Conservation (phyloP, 345 rosid genomes). For the Gossypium bickii region DNA sequence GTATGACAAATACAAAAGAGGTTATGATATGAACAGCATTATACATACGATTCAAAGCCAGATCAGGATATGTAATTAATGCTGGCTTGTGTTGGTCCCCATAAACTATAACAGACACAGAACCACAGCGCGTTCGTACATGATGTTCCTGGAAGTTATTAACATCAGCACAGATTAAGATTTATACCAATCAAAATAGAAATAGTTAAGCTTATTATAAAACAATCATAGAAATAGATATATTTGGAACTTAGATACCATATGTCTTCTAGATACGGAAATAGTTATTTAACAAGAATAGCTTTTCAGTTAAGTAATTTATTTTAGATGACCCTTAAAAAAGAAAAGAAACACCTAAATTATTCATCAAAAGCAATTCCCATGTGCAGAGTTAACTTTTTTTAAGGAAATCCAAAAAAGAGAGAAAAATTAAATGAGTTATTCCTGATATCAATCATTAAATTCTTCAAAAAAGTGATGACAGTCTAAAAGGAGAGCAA, state of each 20-base stretch:
- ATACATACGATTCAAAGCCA: constrained; percentile 76
- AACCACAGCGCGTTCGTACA: constrained; percentile 65
- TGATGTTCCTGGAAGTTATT: constrained; percentile 62
- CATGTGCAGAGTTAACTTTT: constrained; percentile 45
- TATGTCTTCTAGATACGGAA: constrained; percentile 19
- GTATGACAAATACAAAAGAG: constrained; percentile 8
- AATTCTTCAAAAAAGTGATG: constrained; percentile 25
- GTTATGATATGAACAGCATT: constrained; percentile 14
- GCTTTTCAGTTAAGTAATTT: constrained; percentile 19
- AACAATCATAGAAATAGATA: neutral
- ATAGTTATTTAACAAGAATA: constrained; percentile 13
- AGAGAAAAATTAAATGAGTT: constrained; percentile 18
- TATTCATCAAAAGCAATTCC: constrained; percentile 33
- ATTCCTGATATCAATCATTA: constrained; percentile 46
- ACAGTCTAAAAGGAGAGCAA: constrained; percentile 35
- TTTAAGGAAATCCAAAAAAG: constrained; percentile 13
- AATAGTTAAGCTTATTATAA: neutral
- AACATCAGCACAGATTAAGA: neutral
- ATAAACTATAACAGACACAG: constrained; percentile 76
- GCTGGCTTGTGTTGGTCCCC: constrained; percentile 88
- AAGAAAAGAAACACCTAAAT: constrained; percentile 12
- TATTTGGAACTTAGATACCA: constrained; percentile 17
- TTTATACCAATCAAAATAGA: neutral
- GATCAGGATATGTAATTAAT: constrained; percentile 84
- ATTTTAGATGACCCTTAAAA: constrained; percentile 6